Base-by-base conservation (phyloP, 2,329 filamentous ascomycete species). In the Penicillium sp. region DNA sequence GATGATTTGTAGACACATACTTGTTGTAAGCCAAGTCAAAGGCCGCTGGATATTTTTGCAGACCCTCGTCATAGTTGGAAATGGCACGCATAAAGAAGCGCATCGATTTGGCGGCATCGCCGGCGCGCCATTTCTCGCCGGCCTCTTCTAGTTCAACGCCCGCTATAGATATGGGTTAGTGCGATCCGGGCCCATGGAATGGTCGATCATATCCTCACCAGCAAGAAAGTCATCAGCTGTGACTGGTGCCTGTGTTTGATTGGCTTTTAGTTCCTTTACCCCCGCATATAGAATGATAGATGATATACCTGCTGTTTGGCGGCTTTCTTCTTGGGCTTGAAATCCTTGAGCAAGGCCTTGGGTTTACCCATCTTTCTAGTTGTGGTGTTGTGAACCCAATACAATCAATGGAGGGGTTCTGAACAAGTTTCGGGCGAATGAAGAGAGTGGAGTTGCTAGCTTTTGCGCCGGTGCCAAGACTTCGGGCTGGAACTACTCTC, bases 21-120 rank as follows among this genome's bases (percentile, higher is more conserved):
- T 89, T 90, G 72, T 91, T 91, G 71, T 91, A 91, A 11, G 88
- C 87, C 35, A 91, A 78, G 73, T 91, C 89, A 72, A 90, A 87
- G 21, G 81, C 86, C 10, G 70, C 68, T 2, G 87, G 86, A 68
- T 85, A 86, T 58, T 79, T 84, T 48, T 76, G 75, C 31, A 91
- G 69, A 13, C 86, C 89, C 52, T 84, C 80, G 60, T 86, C 82
- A 67, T 91, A 91, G 45, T 81, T 79, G 51, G 88, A 82, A 52
- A 90, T 82, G 13, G 89, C 88, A 59, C 86, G 79, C 61, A 85
- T 79, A 68, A 80, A 80, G 65, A 81, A 81, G 47, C 85, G 78
- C 61, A 81, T 79, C 5, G 84, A 82, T 66, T 90, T 91, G 48
- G 79, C 83, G 21, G 86, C 82, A 70, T 91, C 88, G 22, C 88